Percentiles rank a stretch among this genome's conserved stretches.
phyloP scores from a whole-genome alignment of 2,329 filamentous ascomycete genomes.

The Scedosporium dehoogii region DNA sequence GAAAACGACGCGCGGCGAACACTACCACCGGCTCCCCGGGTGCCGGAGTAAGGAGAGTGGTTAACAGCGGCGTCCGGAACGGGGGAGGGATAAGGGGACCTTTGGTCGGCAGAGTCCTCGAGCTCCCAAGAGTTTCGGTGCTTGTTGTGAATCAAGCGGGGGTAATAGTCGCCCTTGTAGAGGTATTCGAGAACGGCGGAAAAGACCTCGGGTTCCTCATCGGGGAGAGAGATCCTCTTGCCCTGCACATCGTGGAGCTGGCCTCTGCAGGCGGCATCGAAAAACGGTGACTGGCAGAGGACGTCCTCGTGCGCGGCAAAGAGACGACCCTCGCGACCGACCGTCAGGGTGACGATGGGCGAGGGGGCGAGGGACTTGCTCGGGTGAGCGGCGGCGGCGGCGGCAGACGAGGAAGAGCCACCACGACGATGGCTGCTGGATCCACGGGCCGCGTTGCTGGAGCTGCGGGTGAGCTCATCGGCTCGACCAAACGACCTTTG shows the following conservation, averaged over 20 bases:
- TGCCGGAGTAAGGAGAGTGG: not conserved
- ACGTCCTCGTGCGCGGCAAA: conserved; percentile 89
- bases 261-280: conserved; percentile 26
- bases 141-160: conserved; percentile 77
- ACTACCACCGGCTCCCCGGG: not conserved
- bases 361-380: conserved; percentile 24
- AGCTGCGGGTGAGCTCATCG: conserved; percentile 7
- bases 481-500: conserved; percentile 60
- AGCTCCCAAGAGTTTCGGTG: conserved; percentile 81
- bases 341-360: conserved; percentile 67
- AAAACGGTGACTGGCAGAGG: conserved; percentile 69
- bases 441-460: conserved; percentile 3
- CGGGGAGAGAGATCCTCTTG: conserved; percentile 69
- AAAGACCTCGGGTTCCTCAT: conserved; percentile 85
- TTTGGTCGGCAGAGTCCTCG: conserved; percentile 35
- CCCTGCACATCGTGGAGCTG: not conserved
- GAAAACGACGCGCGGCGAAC: not conserved
- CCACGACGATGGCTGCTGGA: conserved; percentile 8
- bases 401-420: not conserved
- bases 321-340: conserved; percentile 73
- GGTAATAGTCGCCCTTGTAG: conserved; percentile 90
- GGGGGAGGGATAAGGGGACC: conserved; percentile 9
- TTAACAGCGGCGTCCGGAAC: not conserved
- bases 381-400: not conserved
- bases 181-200: conserved; percentile 84